Evolutionary conservation across 352 stramenopile genomes (phyloP), one percentile per base, ranked within the genome.

Genomic region (Hyaloperonospora brassicae): DNA sequence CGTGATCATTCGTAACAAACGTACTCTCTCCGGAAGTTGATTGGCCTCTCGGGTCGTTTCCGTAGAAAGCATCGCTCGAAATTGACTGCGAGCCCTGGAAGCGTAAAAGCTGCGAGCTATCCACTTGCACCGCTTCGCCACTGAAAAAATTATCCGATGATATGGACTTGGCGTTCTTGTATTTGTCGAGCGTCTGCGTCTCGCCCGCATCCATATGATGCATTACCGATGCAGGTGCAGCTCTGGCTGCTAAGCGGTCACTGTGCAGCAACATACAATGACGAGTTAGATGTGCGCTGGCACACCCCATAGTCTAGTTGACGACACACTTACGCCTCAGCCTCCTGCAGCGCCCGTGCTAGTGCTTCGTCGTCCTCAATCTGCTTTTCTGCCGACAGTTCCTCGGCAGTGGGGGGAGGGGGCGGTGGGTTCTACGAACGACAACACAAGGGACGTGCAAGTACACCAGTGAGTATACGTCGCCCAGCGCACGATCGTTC

Each of bases 81-180:
- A 95, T 95, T 17, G 85, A 89, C 47, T 86, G 75, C 0, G 83
- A 84, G 23, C 78, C 75, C 52, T 89, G 81, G 50, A 93, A 90
- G 52, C 77, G 72, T 61, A 78, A 72, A 41, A 95, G 55, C 24
- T 89, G 70, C 40, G 73, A 72, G 5, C 52, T 78, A 56, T 93
- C 81, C 23, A 73, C 74, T 5, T 77, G 56, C 11, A 61, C 53
- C 5, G 67, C 56, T 47, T 94, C 86, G 22, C 75, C 70, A 5
- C 80, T 83, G 53, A 95, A 95, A 56, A 93, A 95, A 35, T 95
- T 93, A 54, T 89, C 84, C 8, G 86, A 95, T 21, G 84, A 95
- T 47, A 95, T 95, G 1, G 82, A 92, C 59, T 95, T 95, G 57
- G 84, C 81, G 47, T 95, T 95, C 63, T 95, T 95, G 70, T 95